Conservation (phyloP, 208 protist genomes). For the Balamuthia mandrillaris region DNA sequence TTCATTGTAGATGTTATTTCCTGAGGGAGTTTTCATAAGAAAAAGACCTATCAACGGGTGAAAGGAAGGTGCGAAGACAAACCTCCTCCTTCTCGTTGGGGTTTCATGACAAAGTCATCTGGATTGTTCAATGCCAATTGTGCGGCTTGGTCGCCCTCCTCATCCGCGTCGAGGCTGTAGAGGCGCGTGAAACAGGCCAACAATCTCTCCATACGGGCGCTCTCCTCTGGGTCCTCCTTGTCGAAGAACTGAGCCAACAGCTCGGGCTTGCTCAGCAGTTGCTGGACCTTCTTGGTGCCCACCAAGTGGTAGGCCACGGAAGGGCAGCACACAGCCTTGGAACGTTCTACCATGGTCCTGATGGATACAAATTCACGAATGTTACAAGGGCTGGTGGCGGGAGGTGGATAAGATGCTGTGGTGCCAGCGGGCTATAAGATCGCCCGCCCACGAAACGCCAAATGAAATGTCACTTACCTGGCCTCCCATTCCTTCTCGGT, state of each 20-base stretch:
- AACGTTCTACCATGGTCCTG: no score
- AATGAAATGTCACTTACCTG: constrained; percentile 76
- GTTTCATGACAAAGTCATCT: constrained; percentile 87
- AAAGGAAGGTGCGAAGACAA: neutral
- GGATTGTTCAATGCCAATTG: constrained; percentile 63
- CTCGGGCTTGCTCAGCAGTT: constrained; percentile 77
- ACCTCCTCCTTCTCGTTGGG: constrained; percentile 91
- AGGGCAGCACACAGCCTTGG: no score
- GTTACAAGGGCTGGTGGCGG: no score
- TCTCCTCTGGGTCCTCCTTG: no score
- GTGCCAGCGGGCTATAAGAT: no score
- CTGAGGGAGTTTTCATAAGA: constrained; percentile 58
- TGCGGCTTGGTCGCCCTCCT: constrained; percentile 70
- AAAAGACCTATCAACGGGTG: neutral
- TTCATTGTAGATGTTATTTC: constrained; percentile 13
- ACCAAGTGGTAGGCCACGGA: constrained; percentile 88
- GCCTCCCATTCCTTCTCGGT: constrained; percentile 76
- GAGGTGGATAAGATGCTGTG: no score
- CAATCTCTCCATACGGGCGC: no score
- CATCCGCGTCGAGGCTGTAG: constrained; percentile 79
- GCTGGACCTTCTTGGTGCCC: constrained; percentile 92
- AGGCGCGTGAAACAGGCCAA: constrained; percentile 74
- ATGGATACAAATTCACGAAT: no score
- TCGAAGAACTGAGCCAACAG: constrained; percentile 57
- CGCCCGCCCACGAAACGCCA: constrained; percentile 67